Conservation (phyloP, 1,139 yeast species). For the Meyerozyma smithsonii region DNA sequence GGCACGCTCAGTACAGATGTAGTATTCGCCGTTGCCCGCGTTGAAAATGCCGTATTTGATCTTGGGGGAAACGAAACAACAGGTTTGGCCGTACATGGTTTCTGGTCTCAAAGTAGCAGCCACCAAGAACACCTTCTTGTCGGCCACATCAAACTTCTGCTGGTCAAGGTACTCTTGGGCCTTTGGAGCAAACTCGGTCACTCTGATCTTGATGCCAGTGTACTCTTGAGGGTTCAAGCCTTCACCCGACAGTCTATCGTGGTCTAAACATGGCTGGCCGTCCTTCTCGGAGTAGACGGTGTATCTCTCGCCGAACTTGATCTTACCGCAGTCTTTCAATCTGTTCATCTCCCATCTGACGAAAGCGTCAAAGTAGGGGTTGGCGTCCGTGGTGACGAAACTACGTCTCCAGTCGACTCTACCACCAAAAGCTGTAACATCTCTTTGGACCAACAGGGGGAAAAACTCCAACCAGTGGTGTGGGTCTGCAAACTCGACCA, state of each 20-base stretch:
- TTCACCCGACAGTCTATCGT: slow-evolving; percentile 96
- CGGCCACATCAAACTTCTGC: slow-evolving; percentile 38
- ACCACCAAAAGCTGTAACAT: slow-evolving; percentile 82
- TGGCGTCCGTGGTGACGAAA: slow-evolving; percentile 89
- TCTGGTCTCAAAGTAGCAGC: slow-evolving; percentile 99
- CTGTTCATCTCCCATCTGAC: slow-evolving; percentile 96
- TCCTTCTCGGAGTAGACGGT: slow-evolving; percentile 96
- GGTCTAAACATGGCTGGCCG: slow-evolving; percentile 99
- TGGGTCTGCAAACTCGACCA: slow-evolving; percentile 84
- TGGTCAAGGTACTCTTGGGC: slow-evolving; percentile 49
- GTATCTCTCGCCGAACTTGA: slow-evolving; percentile 97
- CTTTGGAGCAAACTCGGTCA: slow-evolving; percentile 55
- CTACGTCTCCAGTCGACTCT: slow-evolving; percentile 99
- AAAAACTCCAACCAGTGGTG: slow-evolving; percentile 83
- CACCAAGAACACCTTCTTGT: slow-evolving; percentile 71
- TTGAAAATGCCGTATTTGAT: slow-evolving; percentile 88
- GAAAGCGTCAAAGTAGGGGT: slow-evolving; percentile 92
- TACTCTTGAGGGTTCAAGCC: slow-evolving; percentile 97
- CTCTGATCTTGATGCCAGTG: slow-evolving; percentile 82
- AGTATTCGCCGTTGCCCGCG: slow-evolving; percentile 74
- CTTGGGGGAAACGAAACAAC: slow-evolving; percentile 96
- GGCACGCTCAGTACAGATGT: slow-evolving; percentile 91
- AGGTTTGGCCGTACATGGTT: slow-evolving; percentile 98
- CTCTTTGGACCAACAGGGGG: slow-evolving; percentile 84
- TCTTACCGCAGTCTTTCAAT: slow-evolving; percentile 80